Evolutionary conservation across 1,139 yeast genomes (phyloP), one percentile per base, ranked within the genome.

Genomic region (Saccharomyces hybrid): DNA sequence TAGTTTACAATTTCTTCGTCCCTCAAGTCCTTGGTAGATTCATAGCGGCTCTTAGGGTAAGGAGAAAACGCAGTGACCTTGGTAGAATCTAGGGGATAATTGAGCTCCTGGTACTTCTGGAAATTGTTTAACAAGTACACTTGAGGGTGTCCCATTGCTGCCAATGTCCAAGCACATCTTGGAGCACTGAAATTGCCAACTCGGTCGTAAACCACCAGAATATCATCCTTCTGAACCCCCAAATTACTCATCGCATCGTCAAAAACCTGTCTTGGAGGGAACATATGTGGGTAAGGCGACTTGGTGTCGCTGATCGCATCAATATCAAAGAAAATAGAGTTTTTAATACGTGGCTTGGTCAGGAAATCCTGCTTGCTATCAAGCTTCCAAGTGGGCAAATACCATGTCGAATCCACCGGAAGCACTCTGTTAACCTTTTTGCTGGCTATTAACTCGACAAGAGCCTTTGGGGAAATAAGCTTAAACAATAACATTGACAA

Each of bases 401-500:
- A 89, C 98, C 98, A 93, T 0, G 97, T 84, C 4, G 95, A 84
- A 68, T 93, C 99, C 27, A 93, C 74, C 0, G 96, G 86, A 9
- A 87, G 71, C 9, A 85, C 78, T 47, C 83, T 68, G 6, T n/a
- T 13, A 46, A 4, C 48, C 48, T 46, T 26, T 28, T 46, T 2
- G 3, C 29, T 46, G 31, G 23, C 31, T 6, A 46, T 28, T 20
- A 67, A 51, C 41, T 63, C 62, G 1, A 52, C 51, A 50, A 64
- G 65, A 4, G 55, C 61, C 48, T 61, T 58, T 23, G 71, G 71
- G 7, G 67, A 55, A 4, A 68, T 54, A 27, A 69, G 53, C 50
- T 67, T 65, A 52, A 57, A 66, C 11, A 63, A 51, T 1, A 67
- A 51, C 69, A 65, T 65, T 7, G 26, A n/a, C 23, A 20, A 3